A percentile compares a stretch with the other conserved stretches of the same genome.
phyloP scores from a whole-genome alignment of 2,329 filamentous ascomycete species.

The Aspergillus novofumigatus region DNA sequence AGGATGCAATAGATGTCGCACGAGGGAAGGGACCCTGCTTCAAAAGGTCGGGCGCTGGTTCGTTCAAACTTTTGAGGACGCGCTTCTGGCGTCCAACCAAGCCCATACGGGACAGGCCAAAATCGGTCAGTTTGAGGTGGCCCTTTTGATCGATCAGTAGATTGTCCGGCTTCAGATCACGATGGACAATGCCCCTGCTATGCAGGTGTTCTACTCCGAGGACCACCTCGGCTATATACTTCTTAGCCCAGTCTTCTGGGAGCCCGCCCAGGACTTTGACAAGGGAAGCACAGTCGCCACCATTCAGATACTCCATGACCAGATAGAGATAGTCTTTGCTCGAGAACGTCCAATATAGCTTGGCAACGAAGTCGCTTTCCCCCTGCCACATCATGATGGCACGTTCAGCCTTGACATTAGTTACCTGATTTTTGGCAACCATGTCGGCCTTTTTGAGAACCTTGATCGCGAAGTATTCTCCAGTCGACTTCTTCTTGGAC shows the following conservation, averaged over 20 bases:
- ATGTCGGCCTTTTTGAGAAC: slow-evolving; percentile 99
- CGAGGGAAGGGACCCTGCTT: slow-evolving; percentile 89
- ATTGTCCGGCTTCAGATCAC: slow-evolving; percentile 95
- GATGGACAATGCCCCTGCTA: slow-evolving; percentile 89
- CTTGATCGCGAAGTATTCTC: slow-evolving; percentile 98
- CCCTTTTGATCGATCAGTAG: slow-evolving; percentile 94
- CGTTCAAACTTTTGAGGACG: slow-evolving; percentile 70
- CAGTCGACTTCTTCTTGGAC: slow-evolving; percentile 97
- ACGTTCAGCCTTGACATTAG: slow-evolving; percentile 96
- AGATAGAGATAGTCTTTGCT: slow-evolving; percentile 98
- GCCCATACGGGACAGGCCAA: slow-evolving; percentile 95
- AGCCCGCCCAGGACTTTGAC: slow-evolving; percentile 91
- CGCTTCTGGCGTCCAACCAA: slow-evolving; percentile 94
- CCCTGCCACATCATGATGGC: slow-evolving; percentile 99
- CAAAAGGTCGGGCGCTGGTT: slow-evolving; percentile 85
- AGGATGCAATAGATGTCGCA: slow-evolving; percentile 80
- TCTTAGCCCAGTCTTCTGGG: slow-evolving; percentile 96
- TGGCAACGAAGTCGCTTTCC: slow-evolving; percentile 97
- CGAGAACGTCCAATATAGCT: slow-evolving; percentile 98
- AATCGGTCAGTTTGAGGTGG: slow-evolving; percentile 94
- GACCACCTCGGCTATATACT: slow-evolving; percentile 93
- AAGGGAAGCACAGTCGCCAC: slow-evolving; percentile 91
- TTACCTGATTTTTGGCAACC: slow-evolving; percentile 99
- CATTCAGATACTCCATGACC: slow-evolving; percentile 98
- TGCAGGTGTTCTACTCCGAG: slow-evolving; percentile 96